Percentiles rank a stretch among this genome's conserved stretches.
Evolutionary conservation across 768 basidiomycete genomes (phyloP).

Genomic region (Boletus tomentosulus): DNA sequence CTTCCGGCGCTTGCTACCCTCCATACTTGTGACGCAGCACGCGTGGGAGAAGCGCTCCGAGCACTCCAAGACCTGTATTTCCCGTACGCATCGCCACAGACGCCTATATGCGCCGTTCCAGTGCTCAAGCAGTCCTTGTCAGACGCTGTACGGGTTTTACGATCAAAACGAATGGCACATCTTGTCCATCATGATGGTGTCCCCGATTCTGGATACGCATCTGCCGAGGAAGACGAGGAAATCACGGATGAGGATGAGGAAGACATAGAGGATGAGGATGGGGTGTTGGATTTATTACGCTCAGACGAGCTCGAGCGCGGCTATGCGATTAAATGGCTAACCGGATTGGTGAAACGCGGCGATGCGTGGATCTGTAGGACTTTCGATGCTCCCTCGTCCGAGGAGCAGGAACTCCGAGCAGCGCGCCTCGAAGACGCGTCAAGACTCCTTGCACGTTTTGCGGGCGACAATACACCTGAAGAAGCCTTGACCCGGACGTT

Average conservation of each 20-base stretch:
- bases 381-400: slow-evolving; percentile 19
- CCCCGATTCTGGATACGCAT: slow-evolving; percentile 77
- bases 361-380: slow-evolving; percentile 42
- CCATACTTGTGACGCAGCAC: slow-evolving; percentile 29
- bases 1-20: slow-evolving; percentile 57
- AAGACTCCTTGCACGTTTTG: slow-evolving; percentile 52
- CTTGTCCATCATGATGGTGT: slow-evolving; percentile 40
- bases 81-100: slow-evolving; percentile 23
- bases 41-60: slow-evolving; percentile 31
- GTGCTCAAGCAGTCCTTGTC: slow-evolving; percentile 18
- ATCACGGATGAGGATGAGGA: slow-evolving; percentile 15
- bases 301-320: slow-evolving; percentile 42
- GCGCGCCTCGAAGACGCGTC: slow-evolving; percentile 53
- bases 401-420: slow-evolving; percentile 39
- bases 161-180: slow-evolving; percentile 18
- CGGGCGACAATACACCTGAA: slow-evolving; percentile 40
- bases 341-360: slow-evolving; percentile 59
- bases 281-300: slow-evolving; percentile 45
- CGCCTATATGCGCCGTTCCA: slow-evolving; percentile 4
- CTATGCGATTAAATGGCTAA: slow-evolving; percentile 72
- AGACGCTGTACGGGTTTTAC: slow-evolving; percentile 18
- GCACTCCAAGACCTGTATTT: slow-evolving; percentile 50
- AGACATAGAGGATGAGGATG: slow-evolving; percentile 2
- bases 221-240: slow-evolving; percentile 60
- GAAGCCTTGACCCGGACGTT: slow-evolving; percentile 49